A percentile compares a stretch with the other conserved stretches of the same genome.
phyloP scores from a whole-genome alignment of 306 rosid genomes.

The Astragalus membranaceus region DNA sequence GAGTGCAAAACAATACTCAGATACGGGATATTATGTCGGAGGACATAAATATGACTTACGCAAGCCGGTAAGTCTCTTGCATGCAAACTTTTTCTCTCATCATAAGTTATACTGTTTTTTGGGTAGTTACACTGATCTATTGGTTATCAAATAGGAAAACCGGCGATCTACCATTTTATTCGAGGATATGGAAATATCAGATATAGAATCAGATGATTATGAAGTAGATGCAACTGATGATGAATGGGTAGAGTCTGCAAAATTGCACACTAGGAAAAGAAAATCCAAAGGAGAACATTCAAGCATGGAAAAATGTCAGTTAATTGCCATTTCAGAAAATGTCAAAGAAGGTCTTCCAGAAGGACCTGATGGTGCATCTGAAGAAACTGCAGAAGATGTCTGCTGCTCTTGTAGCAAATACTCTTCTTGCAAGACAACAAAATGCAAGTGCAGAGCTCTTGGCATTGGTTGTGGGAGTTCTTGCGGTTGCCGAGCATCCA shows the following conservation, averaged over 20 bases:
- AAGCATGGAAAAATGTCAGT: slow-evolving; percentile 21
- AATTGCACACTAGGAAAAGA: slow-evolving; percentile 32
- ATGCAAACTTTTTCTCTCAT: neutral
- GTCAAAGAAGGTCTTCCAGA: slow-evolving; percentile 33
- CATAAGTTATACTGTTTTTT: neutral
- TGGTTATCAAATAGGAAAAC: slow-evolving; percentile 42
- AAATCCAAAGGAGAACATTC: slow-evolving; percentile 37
- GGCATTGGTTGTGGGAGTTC: slow-evolving; percentile 57
- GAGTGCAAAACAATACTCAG: slow-evolving; percentile 43
- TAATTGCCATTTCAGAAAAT: slow-evolving; percentile 20
- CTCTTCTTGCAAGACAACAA: slow-evolving; percentile 74
- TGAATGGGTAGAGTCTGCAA: slow-evolving; percentile 46
- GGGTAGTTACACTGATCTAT: neutral
- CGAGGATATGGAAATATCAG: slow-evolving; percentile 82
- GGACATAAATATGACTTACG: slow-evolving; percentile 79
- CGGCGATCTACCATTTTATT: slow-evolving; percentile 54
- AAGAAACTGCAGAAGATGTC: slow-evolving; percentile 18
- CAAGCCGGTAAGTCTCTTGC: slow-evolving; percentile 49
- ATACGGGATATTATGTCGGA: slow-evolving; percentile 23
- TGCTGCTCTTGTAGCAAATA: slow-evolving; percentile 77
- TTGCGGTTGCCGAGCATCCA: slow-evolving; percentile 59
- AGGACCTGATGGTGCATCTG: slow-evolving; percentile 18
- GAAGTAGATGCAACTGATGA: slow-evolving; percentile 35
- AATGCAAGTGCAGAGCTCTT: slow-evolving; percentile 56
- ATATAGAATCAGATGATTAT: slow-evolving; percentile 48